These are phyloP conservation scores for Fomitopsis serialis DNA, from an alignment of 768 basidiomycete species.

Conservation along the genomic window DNA sequence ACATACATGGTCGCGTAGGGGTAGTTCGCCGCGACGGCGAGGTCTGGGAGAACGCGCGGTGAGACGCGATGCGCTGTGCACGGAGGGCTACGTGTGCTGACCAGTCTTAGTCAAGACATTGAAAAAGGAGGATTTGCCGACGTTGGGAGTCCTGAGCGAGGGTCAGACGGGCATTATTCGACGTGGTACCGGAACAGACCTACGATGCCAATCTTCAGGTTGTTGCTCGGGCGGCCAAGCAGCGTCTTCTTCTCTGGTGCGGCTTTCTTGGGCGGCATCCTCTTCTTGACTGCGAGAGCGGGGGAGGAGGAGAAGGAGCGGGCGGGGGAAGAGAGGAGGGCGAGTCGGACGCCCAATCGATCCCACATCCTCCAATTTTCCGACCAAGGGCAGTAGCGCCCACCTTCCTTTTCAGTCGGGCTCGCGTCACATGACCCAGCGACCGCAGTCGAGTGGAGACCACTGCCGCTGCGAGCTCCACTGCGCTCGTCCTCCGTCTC, in stretches of 20 bases:
- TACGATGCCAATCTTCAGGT: constrained; percentile 98
- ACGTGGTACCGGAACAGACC: constrained; percentile 50
- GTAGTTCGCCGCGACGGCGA: constrained; percentile 95
- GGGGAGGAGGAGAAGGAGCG: constrained; percentile 8
- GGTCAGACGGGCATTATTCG: constrained; percentile 4
- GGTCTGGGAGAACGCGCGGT: constrained; percentile 40
- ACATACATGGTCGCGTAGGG: constrained; percentile 81
- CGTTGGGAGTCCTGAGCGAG: constrained; percentile 56
- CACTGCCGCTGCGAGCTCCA: neutral
- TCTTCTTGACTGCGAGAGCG: constrained; percentile 40
- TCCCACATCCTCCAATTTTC: constrained; percentile 1
- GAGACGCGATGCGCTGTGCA: neutral
- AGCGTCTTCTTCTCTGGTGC: constrained; percentile 77
- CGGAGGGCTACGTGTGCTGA: constrained; percentile 26
- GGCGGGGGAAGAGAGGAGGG: constrained; percentile 5
- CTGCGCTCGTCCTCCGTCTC: neutral
- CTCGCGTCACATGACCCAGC: too few relatives aligned
- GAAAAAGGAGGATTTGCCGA: constrained; percentile 99
- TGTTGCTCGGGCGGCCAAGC: constrained; percentile 91
- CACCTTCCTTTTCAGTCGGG: neutral
- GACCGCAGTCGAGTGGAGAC: too few relatives aligned
- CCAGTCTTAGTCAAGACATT: constrained; percentile 91
- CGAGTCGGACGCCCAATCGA: constrained; percentile 8
- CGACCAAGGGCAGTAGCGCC: neutral
- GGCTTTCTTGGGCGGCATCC: constrained; percentile 92